Percentiles rank a stretch among this genome's conserved stretches.
Conservation (phyloP, 768 basidiomycete species). For the Russula sp. region DNA sequence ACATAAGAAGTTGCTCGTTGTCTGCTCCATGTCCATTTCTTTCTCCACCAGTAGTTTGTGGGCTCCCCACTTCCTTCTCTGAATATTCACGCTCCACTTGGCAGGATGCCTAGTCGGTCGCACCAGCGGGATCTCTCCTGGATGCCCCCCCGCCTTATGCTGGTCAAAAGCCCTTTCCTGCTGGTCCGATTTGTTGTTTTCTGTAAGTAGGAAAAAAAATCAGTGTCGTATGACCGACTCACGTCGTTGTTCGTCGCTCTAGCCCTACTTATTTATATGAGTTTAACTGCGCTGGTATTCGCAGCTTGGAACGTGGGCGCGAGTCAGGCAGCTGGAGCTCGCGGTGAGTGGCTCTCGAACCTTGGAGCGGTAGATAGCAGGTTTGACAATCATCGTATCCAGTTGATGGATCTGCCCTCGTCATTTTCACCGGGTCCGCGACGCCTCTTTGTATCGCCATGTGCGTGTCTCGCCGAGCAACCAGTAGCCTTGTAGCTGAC, state of each 20-base stretch:
- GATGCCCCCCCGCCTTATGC: neutral
- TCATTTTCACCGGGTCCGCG: conserved; percentile 1
- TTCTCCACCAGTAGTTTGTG: neutral
- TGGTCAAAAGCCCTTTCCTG: conserved; percentile 48
- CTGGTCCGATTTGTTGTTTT: conserved; percentile 51
- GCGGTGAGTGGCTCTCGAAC: neutral
- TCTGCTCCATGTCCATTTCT: neutral
- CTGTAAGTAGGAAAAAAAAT: conserved; percentile 36
- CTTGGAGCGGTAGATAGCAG: neutral
- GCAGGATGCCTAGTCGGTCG: conserved; percentile 1
- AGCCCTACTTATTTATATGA: conserved; percentile 40
- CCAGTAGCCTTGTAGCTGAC: conserved; percentile 39
- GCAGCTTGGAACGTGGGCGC: conserved; percentile 18
- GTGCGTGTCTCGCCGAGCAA: conserved; percentile 29
- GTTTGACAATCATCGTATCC: neutral
- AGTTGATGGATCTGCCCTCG: conserved; percentile 1
- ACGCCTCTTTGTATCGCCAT: conserved; percentile 38
- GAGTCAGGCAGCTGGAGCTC: neutral
- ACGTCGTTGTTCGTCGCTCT: conserved; percentile 6
- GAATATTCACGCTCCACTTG: neutral
- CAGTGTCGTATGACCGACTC: neutral
- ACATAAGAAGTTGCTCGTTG: neutral
- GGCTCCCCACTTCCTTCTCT: neutral
- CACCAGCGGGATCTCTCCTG: neutral
- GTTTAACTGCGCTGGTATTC: conserved; percentile 15